phyloP scores from a whole-genome alignment of 2,329 filamentous ascomycete species.

The Teratosphaeria nubilosa region DNA sequence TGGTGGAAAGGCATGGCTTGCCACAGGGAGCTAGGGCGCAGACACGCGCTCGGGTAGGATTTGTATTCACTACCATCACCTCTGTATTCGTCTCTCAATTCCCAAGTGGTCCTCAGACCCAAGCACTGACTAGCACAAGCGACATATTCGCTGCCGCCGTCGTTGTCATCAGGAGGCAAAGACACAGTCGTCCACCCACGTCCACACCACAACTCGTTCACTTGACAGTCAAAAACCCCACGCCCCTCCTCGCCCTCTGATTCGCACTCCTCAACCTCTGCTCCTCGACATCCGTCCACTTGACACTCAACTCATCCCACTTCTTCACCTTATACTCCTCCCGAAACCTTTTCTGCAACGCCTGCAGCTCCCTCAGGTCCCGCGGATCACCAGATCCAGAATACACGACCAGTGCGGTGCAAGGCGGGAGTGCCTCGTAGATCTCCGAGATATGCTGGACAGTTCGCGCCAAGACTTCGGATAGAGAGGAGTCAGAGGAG shows the following conservation, averaged over 20 bases:
- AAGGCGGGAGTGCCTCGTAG: conserved; percentile 46
- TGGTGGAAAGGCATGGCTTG: neutral
- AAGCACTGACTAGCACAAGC: neutral
- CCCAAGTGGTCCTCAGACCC: too few species aligned
- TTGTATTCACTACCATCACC: neutral
- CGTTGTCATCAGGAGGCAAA: neutral
- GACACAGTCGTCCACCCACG: neutral
- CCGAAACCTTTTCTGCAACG: conserved; percentile 45
- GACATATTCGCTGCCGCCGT: neutral
- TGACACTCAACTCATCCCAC: conserved; percentile 52
- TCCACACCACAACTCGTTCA: conserved; percentile 20
- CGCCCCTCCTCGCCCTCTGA: conserved; percentile 46
- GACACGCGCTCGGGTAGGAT: neutral
- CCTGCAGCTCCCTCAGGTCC: conserved; percentile 46
- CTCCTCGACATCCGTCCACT: conserved; percentile 56
- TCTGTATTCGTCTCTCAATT: too few species aligned
- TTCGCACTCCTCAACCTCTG: conserved; percentile 48
- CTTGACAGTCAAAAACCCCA: conserved; percentile 51
- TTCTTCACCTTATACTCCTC: conserved; percentile 50
- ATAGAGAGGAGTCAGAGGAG: conserved; percentile 24
- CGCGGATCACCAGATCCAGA: conserved; percentile 54
- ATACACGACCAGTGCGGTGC: conserved; percentile 53
- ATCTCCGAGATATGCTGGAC: conserved; percentile 42
- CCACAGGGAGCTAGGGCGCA: neutral
- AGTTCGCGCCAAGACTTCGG: conserved; percentile 39